Evolutionary conservation across 768 basidiomycete species (phyloP).

Genomic region (Cantharellus anzutake): DNA sequence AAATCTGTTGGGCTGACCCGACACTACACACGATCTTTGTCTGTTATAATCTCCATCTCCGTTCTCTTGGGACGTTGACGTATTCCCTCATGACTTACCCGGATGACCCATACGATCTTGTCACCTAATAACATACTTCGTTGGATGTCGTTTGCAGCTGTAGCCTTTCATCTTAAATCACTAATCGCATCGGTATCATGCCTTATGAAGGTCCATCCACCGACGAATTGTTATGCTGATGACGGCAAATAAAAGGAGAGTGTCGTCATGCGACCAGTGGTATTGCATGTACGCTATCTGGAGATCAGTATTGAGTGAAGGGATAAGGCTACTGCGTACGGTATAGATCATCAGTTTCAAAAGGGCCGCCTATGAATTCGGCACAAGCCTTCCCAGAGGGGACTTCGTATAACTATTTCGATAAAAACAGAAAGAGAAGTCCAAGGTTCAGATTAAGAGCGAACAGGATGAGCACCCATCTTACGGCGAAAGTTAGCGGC

Average conservation of each 20-base stretch:
- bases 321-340: not conserved
- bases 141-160: not conserved
- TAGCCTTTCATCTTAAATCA: not conserved
- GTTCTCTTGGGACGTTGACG: not conserved
- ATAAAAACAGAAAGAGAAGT: not conserved
- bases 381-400: not conserved
- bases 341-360: not conserved
- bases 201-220: not conserved
- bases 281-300: not conserved
- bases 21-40: not conserved
- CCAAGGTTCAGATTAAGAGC: not conserved
- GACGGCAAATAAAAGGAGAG: not conserved
- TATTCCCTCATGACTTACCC: not conserved
- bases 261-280: not conserved
- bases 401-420: not conserved
- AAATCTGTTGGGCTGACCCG: too few relatives aligned
- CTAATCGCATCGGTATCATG: not conserved
- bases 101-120: not conserved
- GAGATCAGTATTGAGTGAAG: not conserved
- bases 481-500: not conserved
- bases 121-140: not conserved
- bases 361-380: not conserved
- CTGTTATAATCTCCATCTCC: not conserved
- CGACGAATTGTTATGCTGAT: not conserved
- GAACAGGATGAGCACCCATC: not conserved